Evolutionary conservation across 306 rosid genomes (phyloP).

Genomic region (Cucurbita moschata): DNA sequence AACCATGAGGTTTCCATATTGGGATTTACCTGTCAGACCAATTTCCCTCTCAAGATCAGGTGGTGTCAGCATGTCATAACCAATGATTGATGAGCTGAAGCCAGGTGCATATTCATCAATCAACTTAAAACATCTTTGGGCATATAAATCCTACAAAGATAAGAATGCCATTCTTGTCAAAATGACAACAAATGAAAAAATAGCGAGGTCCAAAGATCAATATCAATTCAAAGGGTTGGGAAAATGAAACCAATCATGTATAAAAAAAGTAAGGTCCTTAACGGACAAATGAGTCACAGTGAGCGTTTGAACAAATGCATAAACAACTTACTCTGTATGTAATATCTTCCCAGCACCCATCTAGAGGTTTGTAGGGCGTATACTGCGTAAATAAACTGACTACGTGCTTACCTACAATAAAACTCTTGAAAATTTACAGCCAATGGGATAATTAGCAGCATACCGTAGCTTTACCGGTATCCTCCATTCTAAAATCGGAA

Average conservation of each 20-base stretch:
- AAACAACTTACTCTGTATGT: slow-evolving; percentile 49
- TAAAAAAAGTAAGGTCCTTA: neutral
- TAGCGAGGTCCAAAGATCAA: neutral
- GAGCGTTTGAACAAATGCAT: neutral
- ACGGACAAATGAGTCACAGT: neutral
- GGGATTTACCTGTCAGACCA: slow-evolving; percentile 60
- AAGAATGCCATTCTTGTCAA: neutral
- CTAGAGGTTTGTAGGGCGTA: slow-evolving; percentile 68
- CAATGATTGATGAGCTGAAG: slow-evolving; percentile 65
- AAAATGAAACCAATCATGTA: neutral
- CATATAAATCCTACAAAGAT: slow-evolving; percentile 49
- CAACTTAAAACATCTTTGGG: slow-evolving; percentile 52
- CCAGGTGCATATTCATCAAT: slow-evolving; percentile 91
- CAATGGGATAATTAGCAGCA: neutral
- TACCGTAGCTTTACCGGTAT: neutral
- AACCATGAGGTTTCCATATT: neutral
- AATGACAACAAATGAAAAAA: neutral
- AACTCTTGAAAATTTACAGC: neutral
- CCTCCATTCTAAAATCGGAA: neutral
- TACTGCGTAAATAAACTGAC: slow-evolving; percentile 80
- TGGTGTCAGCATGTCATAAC: slow-evolving; percentile 85
- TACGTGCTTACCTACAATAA: slow-evolving; percentile 67
- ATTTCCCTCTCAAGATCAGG: slow-evolving; percentile 93
- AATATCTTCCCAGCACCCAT: slow-evolving; percentile 74
- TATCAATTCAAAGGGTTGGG: neutral